A percentile compares a stretch with the other conserved stretches of the same genome.
Evolutionary conservation across 2,329 filamentous ascomycete genomes (phyloP).

Genomic region (Fusarium sp.): DNA sequence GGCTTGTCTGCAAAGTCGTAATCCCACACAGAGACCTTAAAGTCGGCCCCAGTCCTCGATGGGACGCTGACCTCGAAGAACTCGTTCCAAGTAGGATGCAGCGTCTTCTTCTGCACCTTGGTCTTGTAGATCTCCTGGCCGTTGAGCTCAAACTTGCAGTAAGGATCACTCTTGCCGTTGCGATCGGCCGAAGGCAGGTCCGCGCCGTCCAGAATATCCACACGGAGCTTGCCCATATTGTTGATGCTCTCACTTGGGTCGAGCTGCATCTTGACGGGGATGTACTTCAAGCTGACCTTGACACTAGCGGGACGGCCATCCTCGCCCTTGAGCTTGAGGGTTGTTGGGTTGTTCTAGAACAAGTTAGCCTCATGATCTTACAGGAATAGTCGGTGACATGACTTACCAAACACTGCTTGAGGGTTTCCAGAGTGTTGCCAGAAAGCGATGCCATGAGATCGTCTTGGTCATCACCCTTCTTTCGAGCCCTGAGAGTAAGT

Average conservation of each 20-base stretch:
- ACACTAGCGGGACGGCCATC: slow-evolving; percentile 79
- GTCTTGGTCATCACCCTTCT: slow-evolving; percentile 82
- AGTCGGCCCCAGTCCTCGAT: slow-evolving; percentile 86
- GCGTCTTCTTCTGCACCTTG: slow-evolving; percentile 95
- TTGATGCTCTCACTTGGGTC: slow-evolving; percentile 98
- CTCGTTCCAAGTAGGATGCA: slow-evolving; percentile 96
- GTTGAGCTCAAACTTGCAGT: slow-evolving; percentile 93
- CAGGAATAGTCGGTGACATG: too few relatives aligned
- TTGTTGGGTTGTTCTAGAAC: slow-evolving; percentile 86
- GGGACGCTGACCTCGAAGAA: slow-evolving; percentile 88
- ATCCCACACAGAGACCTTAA: slow-evolving; percentile 87
- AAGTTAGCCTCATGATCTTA: not conserved
- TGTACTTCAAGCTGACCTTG: slow-evolving; percentile 93
- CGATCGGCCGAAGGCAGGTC: slow-evolving; percentile 94
- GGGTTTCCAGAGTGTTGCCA: slow-evolving; percentile 86
- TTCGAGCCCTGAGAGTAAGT: slow-evolving; percentile 87
- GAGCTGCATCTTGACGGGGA: slow-evolving; percentile 93
- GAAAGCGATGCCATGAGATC: slow-evolving; percentile 83
- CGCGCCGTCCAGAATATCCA: slow-evolving; percentile 89
- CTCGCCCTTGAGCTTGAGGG: slow-evolving; percentile 81
- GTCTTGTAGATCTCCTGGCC: slow-evolving; percentile 94
- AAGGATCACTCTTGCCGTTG: slow-evolving; percentile 97
- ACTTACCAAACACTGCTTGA: slow-evolving; percentile 87
- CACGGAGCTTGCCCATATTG: slow-evolving; percentile 95
- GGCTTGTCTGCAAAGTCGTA: slow-evolving; percentile 98